These are phyloP conservation scores for Leucocoprinus leucothites DNA, from an alignment of 768 basidiomycete genomes.

Conservation along the genomic window DNA sequence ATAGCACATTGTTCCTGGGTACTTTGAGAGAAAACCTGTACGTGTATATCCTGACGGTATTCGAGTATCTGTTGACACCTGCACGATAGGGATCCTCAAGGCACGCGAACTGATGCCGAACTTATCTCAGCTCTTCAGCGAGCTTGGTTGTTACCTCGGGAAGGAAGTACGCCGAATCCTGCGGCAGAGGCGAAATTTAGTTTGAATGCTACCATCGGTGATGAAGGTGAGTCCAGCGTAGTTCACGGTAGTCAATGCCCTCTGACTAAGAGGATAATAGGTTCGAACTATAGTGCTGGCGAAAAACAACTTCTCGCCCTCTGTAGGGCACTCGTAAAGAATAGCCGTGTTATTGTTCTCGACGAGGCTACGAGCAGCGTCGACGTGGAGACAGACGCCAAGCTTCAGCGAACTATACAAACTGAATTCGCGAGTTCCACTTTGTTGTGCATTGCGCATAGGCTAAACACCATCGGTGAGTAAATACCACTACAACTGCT, in stretches of 20 bases:
- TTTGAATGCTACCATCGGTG: conserved; percentile 55
- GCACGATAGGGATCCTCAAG: conserved; percentile 24
- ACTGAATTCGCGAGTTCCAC: conserved; percentile 54
- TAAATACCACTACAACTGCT: not conserved
- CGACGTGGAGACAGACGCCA: conserved; percentile 61
- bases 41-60: conserved; percentile 16
- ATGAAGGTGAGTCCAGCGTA: conserved; percentile 23
- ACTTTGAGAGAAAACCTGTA: conserved; percentile 46
- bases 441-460: conserved; percentile 48
- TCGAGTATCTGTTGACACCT: not conserved
- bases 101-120: conserved; percentile 53
- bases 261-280: conserved; percentile 20
- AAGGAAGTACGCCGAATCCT: conserved; percentile 38
- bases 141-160: conserved; percentile 55
- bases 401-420: conserved; percentile 62
- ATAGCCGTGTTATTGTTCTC: conserved; percentile 55
- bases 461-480: conserved; percentile 49
- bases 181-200: conserved; percentile 64
- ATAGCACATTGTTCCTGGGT: conserved; percentile 51
- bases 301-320: conserved; percentile 56
- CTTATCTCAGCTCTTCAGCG: conserved; percentile 58
- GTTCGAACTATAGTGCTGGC: conserved; percentile 55
- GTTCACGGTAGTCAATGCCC: not conserved
- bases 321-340: conserved; percentile 58
- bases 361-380: conserved; percentile 66